A percentile compares a stretch with the other conserved stretches of the same genome.
Evolutionary conservation across 129 eudicot species (phyloP).

Genomic region (Centrapalus pauciflorus): DNA sequence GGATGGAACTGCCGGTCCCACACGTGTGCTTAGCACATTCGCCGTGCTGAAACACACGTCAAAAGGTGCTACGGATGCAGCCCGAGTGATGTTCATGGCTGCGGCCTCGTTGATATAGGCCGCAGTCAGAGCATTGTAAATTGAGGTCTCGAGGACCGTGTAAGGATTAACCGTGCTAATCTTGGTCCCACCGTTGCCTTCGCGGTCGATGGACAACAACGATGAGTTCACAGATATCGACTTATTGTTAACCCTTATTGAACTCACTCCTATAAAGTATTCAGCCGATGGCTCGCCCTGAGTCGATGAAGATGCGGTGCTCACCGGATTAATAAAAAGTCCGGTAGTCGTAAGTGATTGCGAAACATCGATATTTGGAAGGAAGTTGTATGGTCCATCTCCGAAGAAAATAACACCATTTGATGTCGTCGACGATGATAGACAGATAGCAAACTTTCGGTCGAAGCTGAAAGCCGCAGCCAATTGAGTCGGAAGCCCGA

Average conservation of each 20-base stretch:
- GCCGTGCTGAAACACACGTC: slow-evolving; percentile 34
- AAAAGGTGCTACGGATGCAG: slow-evolving; percentile 41
- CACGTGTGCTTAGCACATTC: slow-evolving; percentile 32
- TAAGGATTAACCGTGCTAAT: slow-evolving; percentile 63
- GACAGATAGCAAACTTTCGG: slow-evolving; percentile 52
- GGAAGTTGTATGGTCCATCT: slow-evolving; percentile 45
- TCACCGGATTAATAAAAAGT: slow-evolving; percentile 38
- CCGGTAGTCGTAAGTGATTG: slow-evolving; percentile 30
- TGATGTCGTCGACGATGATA: slow-evolving; percentile 28
- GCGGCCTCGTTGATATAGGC: slow-evolving; percentile 35
- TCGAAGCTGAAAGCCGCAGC: slow-evolving; percentile 49
- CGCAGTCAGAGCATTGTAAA: slow-evolving; percentile 31
- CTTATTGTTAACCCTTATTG: slow-evolving; percentile 38
- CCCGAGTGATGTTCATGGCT: slow-evolving; percentile 32
- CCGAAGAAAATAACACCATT: slow-evolving; percentile 54
- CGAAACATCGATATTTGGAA: slow-evolving; percentile 34
- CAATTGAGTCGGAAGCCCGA: slow-evolving; percentile 44
- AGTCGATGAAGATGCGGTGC: slow-evolving; percentile 25
- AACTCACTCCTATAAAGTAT: slow-evolving; percentile 51
- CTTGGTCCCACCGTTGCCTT: slow-evolving; percentile 66
- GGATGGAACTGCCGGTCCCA: slow-evolving; percentile 46
- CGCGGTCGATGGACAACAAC: slow-evolving; percentile 30
- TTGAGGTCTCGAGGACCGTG: slow-evolving; percentile 45
- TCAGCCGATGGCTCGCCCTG: slow-evolving; percentile 45
- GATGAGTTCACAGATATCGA: slow-evolving; percentile 39